Conservation (phyloP, 83 land plant genomes). For the Thuja plicata region DNA sequence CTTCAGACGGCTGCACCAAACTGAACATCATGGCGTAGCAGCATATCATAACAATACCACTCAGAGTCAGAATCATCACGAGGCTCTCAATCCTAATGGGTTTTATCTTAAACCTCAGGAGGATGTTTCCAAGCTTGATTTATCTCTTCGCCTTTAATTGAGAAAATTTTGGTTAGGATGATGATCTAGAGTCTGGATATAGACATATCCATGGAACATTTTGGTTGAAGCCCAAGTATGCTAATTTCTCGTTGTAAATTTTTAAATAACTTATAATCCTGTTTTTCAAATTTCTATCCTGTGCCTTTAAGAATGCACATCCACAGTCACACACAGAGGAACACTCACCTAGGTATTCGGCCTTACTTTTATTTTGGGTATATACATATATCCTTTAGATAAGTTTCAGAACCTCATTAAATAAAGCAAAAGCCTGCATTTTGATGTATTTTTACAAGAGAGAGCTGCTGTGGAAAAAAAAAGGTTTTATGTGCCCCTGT, state of each 20-base stretch:
- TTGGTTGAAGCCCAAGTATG: slow-evolving; percentile 11
- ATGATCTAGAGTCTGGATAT: background rate
- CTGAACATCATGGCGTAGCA: background rate
- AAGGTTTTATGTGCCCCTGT: background rate
- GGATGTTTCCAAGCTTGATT: slow-evolving; percentile 18
- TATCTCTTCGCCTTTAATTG: slow-evolving; percentile 14
- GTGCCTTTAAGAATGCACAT: background rate
- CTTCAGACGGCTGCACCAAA: slow-evolving; percentile 14
- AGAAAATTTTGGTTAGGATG: background rate
- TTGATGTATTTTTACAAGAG: background rate
- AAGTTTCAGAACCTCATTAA: background rate
- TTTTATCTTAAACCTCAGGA: slow-evolving; percentile 16
- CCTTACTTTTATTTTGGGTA: background rate
- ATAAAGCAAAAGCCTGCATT: background rate
- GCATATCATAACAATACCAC: background rate
- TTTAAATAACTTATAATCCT: slow-evolving; percentile 9
- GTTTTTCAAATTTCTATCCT: background rate
- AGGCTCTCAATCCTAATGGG: background rate
- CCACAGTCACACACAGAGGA: background rate
- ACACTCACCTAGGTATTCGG: background rate
- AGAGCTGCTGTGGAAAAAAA: background rate
- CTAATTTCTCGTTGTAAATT: slow-evolving; percentile 18
- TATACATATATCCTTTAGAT: background rate
- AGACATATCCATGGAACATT: background rate
- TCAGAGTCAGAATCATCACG: slow-evolving; percentile 7